Conservation (phyloP, 345 rosid species). For the Arabis hirsuta region DNA sequence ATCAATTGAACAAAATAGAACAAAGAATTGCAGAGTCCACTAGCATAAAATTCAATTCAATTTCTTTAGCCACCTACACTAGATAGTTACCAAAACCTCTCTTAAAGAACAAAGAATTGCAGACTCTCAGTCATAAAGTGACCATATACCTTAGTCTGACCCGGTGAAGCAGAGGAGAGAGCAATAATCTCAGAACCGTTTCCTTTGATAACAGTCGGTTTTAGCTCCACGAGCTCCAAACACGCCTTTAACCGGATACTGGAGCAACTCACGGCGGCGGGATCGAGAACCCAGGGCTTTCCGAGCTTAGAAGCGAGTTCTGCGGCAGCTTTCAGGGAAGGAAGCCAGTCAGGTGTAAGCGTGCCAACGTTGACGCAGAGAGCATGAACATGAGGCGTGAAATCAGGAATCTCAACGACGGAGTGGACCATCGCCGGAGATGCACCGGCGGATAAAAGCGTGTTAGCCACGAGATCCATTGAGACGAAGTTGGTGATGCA, state of each 20-base stretch:
- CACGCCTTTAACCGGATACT: conserved; percentile 73
- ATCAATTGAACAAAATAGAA: not conserved
- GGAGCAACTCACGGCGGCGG: conserved; percentile 87
- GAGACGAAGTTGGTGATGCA: conserved; percentile 95
- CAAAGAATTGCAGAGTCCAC: not conserved
- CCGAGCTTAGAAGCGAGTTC: conserved; percentile 50
- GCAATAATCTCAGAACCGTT: conserved; percentile 87
- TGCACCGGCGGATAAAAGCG: conserved; percentile 85
- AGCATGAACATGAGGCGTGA: conserved; percentile 67
- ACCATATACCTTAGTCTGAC: conserved; percentile 58
- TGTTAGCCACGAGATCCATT: conserved; percentile 89
- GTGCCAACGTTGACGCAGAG: conserved; percentile 84
- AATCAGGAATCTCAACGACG: conserved; percentile 67
- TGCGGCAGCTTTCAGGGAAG: conserved; percentile 78
- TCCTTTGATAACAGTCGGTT: conserved; percentile 79
- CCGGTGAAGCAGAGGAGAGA: conserved; percentile 62
- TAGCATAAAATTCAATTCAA: not conserved
- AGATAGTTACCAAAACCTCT: not conserved
- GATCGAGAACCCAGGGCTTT: conserved; percentile 90
- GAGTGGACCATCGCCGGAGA: conserved; percentile 95
- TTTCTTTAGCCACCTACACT: conserved; percentile 15
- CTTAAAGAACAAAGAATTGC: no score
- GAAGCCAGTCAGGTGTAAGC: conserved; percentile 74
- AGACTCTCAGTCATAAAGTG: no score
- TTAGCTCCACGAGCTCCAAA: conserved; percentile 63